Conservation (phyloP, 495 filamentous ascomycete genomes). For the Neurospora sp. region DNA sequence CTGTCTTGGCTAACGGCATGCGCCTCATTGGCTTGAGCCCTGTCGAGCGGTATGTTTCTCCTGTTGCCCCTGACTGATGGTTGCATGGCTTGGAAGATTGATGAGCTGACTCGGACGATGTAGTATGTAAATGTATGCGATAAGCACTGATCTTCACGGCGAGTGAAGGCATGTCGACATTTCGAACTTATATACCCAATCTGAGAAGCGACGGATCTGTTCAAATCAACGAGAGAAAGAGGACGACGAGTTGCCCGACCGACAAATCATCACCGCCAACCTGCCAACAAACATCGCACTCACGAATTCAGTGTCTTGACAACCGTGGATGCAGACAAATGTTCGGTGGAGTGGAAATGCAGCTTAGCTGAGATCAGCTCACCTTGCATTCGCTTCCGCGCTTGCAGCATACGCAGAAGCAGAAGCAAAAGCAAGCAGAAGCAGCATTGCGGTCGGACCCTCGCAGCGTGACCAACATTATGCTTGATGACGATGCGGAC, state of each 20-base stretch:
- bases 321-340: neutral
- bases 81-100: neutral
- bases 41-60: slow-evolving; percentile 45
- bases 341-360: neutral
- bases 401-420: neutral
- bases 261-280: neutral
- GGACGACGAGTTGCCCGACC: neutral
- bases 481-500: neutral
- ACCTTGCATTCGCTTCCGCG: neutral
- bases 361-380: neutral
- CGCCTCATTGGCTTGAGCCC: slow-evolving; percentile 67
- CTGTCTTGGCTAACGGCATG: slow-evolving; percentile 80
- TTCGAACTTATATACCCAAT: neutral
- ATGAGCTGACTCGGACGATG: slow-evolving; percentile 3
- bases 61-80: neutral
- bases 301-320: neutral
- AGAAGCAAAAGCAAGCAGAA: neutral
- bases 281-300: neutral
- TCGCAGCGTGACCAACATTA: neutral
- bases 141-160: neutral
- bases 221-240: neutral
- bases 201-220: neutral
- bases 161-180: neutral
- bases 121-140: slow-evolving; percentile 15
- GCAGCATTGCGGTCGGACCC: neutral